Evolutionary conservation across 2,329 filamentous ascomycete genomes (phyloP).

Genomic region (Dactylellina drechsleri): DNA sequence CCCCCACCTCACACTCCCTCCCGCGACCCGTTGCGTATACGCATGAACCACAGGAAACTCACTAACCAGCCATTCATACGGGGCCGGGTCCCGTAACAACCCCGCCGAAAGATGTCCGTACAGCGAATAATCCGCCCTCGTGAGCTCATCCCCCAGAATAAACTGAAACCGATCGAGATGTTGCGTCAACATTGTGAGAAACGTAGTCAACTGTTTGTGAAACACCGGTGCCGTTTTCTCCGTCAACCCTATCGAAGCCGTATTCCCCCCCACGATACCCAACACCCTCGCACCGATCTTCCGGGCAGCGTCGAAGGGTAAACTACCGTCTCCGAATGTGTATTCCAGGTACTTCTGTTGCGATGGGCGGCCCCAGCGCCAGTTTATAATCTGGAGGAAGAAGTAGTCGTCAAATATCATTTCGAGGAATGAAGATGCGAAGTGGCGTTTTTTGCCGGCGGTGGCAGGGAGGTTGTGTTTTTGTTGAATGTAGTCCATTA

Average conservation of each 20-base stretch:
- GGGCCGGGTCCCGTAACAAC: slow-evolving; percentile 39
- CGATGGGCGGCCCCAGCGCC: slow-evolving; percentile 26
- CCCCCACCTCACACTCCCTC: slow-evolving; percentile 35
- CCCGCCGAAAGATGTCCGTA: slow-evolving; percentile 30
- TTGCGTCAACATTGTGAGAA: slow-evolving; percentile 34
- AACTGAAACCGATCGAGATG: slow-evolving; percentile 49
- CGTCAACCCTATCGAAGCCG: slow-evolving; percentile 20
- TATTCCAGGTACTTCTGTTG: slow-evolving; percentile 48
- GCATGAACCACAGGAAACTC: slow-evolving; percentile 39
- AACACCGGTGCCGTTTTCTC: slow-evolving; percentile 22
- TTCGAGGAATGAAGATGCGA: slow-evolving; percentile 43
- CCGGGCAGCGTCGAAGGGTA: slow-evolving; percentile 12
- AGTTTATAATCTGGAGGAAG: slow-evolving; percentile 37
- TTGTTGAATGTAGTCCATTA: slow-evolving; percentile 35
- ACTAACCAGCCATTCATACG: slow-evolving; percentile 29
- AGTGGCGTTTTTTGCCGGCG: slow-evolving; percentile 25
- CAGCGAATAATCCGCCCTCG: slow-evolving; percentile 34
- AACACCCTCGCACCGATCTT: slow-evolving; percentile 21
- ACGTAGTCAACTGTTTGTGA: slow-evolving; percentile 19
- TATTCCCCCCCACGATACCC: slow-evolving; percentile 17
- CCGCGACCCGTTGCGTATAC: slow-evolving; percentile 29
- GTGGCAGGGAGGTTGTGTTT: slow-evolving; percentile 21
- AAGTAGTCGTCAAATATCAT: slow-evolving; percentile 48
- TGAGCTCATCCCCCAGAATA: slow-evolving; percentile 30
- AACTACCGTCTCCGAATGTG: slow-evolving; percentile 40